Conservation (phyloP, 23 red algal species). For the Agarophyton chilense region DNA sequence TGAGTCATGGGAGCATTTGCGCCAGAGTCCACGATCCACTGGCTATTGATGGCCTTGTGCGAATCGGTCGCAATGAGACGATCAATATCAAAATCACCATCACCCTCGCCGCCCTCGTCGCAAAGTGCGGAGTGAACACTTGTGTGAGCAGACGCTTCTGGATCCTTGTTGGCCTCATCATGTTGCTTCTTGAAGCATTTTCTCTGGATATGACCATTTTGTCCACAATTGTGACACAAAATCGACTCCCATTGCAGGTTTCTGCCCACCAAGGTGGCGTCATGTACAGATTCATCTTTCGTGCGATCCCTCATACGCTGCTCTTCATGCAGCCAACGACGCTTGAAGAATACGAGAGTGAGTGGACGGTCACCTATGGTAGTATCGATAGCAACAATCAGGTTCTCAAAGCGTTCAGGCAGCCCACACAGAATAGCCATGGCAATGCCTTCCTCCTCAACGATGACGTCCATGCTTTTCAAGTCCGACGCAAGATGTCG, state of each 20-base stretch:
- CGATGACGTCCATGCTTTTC: conserved; percentile 8
- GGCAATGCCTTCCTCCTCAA: conserved; percentile 13
- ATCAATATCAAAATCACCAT: background rate
- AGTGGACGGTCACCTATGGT: background rate
- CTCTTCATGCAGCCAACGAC: conserved; percentile 38
- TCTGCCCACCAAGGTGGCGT: too few species aligned
- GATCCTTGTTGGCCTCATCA: conserved; percentile 11
- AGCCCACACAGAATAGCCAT: conserved; percentile 30
- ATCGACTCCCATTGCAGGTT: background rate
- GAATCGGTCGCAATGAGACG: conserved; percentile 3
- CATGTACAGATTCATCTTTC: background rate
- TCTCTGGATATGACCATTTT: conserved; percentile 14
- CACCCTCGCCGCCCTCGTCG: background rate
- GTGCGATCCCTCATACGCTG: background rate
- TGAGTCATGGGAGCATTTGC: background rate
- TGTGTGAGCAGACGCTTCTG: background rate
- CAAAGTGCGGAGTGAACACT: background rate
- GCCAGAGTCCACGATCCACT: background rate
- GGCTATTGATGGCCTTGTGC: background rate
- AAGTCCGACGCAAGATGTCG: background rate
- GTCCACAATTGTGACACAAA: conserved; percentile 21
- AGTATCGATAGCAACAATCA: conserved; percentile 37
- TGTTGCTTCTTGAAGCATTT: conserved; percentile 23
- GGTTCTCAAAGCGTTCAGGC: conserved; percentile 4
- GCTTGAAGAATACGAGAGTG: conserved; percentile 22